Evolutionary conservation across 768 basidiomycete species (phyloP).

Genomic region (Trametes cingulata): DNA sequence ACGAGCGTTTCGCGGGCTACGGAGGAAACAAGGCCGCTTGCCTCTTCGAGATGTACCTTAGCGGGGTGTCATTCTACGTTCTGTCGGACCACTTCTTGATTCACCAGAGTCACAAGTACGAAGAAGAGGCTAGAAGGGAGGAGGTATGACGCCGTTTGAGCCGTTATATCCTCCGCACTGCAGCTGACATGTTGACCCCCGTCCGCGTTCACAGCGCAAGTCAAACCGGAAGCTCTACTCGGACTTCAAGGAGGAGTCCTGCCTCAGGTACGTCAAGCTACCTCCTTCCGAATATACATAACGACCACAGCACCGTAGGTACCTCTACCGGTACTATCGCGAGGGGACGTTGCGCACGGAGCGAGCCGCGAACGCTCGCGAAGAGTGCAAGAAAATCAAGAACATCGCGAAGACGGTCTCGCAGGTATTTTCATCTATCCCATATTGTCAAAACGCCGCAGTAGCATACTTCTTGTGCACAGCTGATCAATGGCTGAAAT

Average conservation of each 20-base stretch:
- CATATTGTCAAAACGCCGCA: background rate
- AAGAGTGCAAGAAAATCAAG: slow-evolving; percentile 68
- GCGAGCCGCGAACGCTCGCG: slow-evolving; percentile 52
- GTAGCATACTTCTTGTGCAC: background rate
- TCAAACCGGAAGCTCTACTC: slow-evolving; percentile 75
- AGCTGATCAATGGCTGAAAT: slow-evolving; percentile 14
- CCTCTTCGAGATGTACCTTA: slow-evolving; percentile 87
- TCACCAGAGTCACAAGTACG: slow-evolving; percentile 84
- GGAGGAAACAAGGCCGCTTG: slow-evolving; percentile 94
- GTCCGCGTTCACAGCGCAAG: slow-evolving; percentile 49
- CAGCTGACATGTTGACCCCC: background rate
- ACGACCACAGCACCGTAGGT: slow-evolving; percentile 40
- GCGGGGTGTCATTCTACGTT: slow-evolving; percentile 82
- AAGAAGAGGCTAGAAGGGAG: slow-evolving; percentile 67
- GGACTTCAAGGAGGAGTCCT: slow-evolving; percentile 78
- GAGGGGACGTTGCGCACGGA: slow-evolving; percentile 51
- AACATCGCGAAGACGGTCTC: slow-evolving; percentile 44
- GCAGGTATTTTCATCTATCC: slow-evolving; percentile 33
- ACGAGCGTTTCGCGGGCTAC: slow-evolving; percentile 88
- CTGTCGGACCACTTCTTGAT: slow-evolving; percentile 86
- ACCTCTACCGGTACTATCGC: slow-evolving; percentile 60
- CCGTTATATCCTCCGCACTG: background rate
- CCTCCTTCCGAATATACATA: background rate
- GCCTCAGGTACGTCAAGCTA: slow-evolving; percentile 50
- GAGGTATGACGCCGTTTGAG: slow-evolving; percentile 48